These are phyloP conservation scores for Ceratocystis huliohia DNA, from an alignment of 2,329 filamentous ascomycete species.

Conservation along the genomic window DNA sequence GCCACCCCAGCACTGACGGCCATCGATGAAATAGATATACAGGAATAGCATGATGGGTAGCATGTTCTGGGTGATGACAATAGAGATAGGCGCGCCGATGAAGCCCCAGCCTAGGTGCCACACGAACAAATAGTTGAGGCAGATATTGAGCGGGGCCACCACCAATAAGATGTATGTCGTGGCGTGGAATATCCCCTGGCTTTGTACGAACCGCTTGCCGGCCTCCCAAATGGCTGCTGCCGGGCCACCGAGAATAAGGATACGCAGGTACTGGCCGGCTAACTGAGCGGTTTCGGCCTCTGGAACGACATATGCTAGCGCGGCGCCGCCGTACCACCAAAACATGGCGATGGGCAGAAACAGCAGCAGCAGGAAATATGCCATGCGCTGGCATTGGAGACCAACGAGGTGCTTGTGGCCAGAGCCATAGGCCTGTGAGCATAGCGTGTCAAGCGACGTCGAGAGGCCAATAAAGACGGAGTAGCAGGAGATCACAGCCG, in stretches of 20 bases:
- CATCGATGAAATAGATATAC: constrained; percentile 63
- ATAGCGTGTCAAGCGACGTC: constrained; percentile 83
- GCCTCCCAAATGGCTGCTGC: constrained; percentile 66
- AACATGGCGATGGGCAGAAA: constrained; percentile 59
- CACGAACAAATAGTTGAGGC: constrained; percentile 68
- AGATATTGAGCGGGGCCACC: constrained; percentile 62
- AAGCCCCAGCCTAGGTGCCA: constrained; percentile 60
- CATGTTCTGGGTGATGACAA: constrained; percentile 64
- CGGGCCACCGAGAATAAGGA: constrained; percentile 61
- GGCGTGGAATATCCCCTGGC: constrained; percentile 67
- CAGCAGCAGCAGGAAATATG: constrained; percentile 59
- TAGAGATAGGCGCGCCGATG: constrained; percentile 68
- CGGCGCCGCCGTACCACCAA: constrained; percentile 55
- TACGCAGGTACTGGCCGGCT: constrained; percentile 58
- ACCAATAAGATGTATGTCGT: constrained; percentile 66
- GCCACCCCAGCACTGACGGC: constrained; percentile 72
- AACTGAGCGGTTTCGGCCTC: constrained; percentile 50
- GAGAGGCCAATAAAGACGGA: constrained; percentile 73
- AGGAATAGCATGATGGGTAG: constrained; percentile 64
- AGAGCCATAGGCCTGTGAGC: constrained; percentile 85
- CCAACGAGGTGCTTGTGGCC: constrained; percentile 81
- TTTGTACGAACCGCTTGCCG: constrained; percentile 69
- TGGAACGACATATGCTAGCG: constrained; percentile 40
- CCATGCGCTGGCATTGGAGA: constrained; percentile 69
- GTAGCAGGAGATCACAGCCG: constrained; percentile 64